phyloP scores from a whole-genome alignment of 306 rosid species.

The Ormosia semicastrata region DNA sequence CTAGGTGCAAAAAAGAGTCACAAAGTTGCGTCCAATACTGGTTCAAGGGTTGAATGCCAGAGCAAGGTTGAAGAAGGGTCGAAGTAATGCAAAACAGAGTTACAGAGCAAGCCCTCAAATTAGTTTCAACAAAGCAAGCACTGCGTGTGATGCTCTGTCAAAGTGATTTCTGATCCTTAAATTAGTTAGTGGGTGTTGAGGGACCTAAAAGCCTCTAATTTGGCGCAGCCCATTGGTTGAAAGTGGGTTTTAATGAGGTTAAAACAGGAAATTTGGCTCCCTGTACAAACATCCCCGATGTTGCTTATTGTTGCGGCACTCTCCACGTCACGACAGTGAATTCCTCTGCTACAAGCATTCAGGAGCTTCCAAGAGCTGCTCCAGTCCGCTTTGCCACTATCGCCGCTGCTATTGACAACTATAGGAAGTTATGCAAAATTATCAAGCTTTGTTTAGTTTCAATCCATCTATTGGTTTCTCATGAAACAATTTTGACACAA shows the following conservation, averaged over 20 bases:
- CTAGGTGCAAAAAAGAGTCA: background rate
- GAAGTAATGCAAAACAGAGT: background rate
- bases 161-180: background rate
- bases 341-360: background rate
- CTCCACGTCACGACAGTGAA: background rate
- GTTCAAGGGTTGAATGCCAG: background rate
- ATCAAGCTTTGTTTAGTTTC: background rate
- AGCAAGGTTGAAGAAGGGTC: background rate
- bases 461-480: background rate
- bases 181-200: background rate
- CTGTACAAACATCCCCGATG: background rate
- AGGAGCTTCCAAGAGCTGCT: background rate
- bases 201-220: background rate
- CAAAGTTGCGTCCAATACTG: background rate
- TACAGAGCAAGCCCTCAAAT: background rate
- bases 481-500: background rate
- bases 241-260: background rate
- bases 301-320: background rate
- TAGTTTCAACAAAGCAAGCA: background rate
- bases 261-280: background rate
- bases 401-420: background rate
- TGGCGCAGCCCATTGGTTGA: background rate
- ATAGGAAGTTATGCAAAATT: background rate
- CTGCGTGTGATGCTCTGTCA: background rate
- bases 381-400: background rate